Base-by-base conservation (phyloP, 139 green algal genomes). In the Closterium sp. region DNA sequence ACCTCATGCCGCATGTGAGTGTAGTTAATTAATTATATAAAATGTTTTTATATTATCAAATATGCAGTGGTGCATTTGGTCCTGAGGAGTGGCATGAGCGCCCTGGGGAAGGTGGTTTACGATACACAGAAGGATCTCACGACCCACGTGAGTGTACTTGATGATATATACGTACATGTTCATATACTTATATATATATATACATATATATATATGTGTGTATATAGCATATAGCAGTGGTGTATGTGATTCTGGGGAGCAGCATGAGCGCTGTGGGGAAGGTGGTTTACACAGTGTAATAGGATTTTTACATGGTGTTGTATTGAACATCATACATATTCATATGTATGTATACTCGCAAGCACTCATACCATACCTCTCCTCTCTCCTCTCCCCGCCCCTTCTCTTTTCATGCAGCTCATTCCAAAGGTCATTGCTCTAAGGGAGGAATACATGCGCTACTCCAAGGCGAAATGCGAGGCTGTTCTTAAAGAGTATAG, bases 401-500 rank as follows among this genome's bases (percentile, higher is more conserved):
- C 38, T 45, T 9, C 38, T 50, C 17, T 79, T 88, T 13, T 2
- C 30, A 38, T 31, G 19, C 85, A 88, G 85, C 85, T 88, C 13
- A 32, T 31, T 31, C 85, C 85, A 10, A 88, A 88, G 85, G 30
- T 88, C 30, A 32, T 88, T 10, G 85, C 85, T 21, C 30, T 88
- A 32, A 31, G 85, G 29, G 85, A 88, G 10, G 85, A 88, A 22
- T 88, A 88, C 85, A 88, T 88, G 85, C 85, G 85, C 13, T 88
- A 88, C 30, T 31, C 85, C 13, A 32, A 22, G 85, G 85, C 29
- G 21, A 88, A 88, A 32, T 31, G 29, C 29, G 30, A 31, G 29
- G 85, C 85, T 32, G 30, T 88, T 88, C 85, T 88, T 31, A 88
- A 88, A 2, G 85, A 88, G 30, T 88, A 88, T 13, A 88, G 85